Evolutionary conservation across 768 basidiomycete species (phyloP).

Genomic region (Fibroporia radiculosa): DNA sequence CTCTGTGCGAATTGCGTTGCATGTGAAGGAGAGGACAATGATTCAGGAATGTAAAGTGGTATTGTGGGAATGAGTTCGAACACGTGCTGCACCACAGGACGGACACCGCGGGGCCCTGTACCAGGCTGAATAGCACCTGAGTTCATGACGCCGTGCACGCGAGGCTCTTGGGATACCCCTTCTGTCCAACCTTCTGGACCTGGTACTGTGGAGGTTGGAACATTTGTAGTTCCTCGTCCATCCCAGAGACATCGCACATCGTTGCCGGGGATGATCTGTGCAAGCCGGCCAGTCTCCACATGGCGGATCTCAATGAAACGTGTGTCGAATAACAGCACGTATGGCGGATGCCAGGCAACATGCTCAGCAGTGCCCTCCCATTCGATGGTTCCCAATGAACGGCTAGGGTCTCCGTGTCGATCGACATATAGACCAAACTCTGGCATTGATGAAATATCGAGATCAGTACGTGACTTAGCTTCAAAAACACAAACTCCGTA

Average conservation of each 20-base stretch:
- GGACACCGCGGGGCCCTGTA: constrained; percentile 26
- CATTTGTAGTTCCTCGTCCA: constrained; percentile 45
- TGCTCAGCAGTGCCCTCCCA: constrained; percentile 92
- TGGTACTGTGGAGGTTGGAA: constrained; percentile 25
- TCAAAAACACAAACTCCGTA: constrained; percentile 24
- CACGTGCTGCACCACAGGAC: constrained; percentile 61
- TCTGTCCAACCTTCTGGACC: constrained; percentile 40
- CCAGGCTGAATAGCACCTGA: constrained; percentile 34
- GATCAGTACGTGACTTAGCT: background rate
- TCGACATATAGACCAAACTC: constrained; percentile 92
- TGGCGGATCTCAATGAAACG: constrained; percentile 90
- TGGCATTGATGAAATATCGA: too few relatives aligned
- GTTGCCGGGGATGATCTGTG: constrained; percentile 74
- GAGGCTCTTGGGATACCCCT: constrained; percentile 63
- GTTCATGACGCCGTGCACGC: constrained; percentile 85
- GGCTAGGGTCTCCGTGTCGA: constrained; percentile 82
- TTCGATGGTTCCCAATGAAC: constrained; percentile 66
- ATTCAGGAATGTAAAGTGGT: constrained; percentile 54
- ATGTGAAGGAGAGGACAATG: constrained; percentile 30
- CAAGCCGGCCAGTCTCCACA: constrained; percentile 69
- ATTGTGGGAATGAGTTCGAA: constrained; percentile 76
- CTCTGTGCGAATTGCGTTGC: constrained; percentile 28
- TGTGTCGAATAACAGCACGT: constrained; percentile 79
- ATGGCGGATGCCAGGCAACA: constrained; percentile 84
- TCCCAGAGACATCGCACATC: constrained; percentile 90